Percentiles rank a stretch among this genome's conserved stretches.
Evolutionary conservation across 225 moss, liverwort and hornwort species (phyloP).

Genomic region (Rhytidiadelphus loreus): DNA sequence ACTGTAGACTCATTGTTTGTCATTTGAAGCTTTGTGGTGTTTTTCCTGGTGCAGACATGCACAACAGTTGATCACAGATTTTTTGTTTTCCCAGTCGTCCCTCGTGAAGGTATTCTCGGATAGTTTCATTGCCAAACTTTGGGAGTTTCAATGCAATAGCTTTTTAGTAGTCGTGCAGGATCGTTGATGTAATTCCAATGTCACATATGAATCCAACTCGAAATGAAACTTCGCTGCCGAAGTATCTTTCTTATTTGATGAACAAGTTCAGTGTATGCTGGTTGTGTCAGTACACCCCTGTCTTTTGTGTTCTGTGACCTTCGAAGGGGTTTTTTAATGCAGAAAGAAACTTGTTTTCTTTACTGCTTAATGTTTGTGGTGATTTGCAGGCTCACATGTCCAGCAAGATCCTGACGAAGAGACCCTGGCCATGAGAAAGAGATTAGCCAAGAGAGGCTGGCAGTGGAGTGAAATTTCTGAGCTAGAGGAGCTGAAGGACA

Average conservation of each 20-base stretch:
- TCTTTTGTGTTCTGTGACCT: neutral
- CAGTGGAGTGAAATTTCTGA: neutral
- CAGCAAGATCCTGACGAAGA: neutral
- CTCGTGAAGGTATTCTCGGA: neutral
- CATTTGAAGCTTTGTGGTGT: neutral
- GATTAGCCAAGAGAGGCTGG: neutral
- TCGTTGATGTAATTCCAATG: neutral
- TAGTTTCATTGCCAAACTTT: neutral
- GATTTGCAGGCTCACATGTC: neutral
- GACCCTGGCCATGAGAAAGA: neutral
- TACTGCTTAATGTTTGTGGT: constrained; percentile 3
- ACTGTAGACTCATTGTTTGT: neutral
- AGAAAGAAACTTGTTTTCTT: neutral
- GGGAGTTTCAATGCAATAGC: neutral
- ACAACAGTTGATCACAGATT: neutral
- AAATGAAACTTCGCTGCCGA: neutral
- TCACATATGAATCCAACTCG: neutral
- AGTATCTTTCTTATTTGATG: neutral
- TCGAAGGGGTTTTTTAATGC: neutral
- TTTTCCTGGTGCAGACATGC: neutral
- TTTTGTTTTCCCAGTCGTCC: neutral
- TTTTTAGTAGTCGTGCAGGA: neutral
- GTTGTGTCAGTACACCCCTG: neutral
- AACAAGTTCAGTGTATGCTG: neutral
- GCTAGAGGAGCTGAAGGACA: neutral